A percentile compares a stretch with the other conserved stretches of the same genome.
phyloP scores from a whole-genome alignment of 306 rosid genomes.

The Castanea sativa region DNA sequence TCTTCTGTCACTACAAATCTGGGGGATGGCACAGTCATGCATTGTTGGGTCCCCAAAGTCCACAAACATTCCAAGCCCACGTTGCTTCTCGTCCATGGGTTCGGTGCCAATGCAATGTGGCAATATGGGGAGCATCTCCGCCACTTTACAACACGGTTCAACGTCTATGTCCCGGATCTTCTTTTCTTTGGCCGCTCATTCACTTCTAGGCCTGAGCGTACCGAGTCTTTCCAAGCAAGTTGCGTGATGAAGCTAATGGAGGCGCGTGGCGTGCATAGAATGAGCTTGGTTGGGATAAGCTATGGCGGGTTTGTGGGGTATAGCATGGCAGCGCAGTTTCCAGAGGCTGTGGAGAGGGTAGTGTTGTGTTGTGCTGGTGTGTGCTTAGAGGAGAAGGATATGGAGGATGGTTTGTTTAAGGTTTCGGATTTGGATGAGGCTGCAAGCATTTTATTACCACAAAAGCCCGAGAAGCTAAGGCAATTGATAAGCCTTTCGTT shows the following conservation, averaged over 20 bases:
- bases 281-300: conserved; percentile 70
- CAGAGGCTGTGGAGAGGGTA: conserved; percentile 50
- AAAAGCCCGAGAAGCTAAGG: conserved; percentile 62
- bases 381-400: conserved; percentile 64
- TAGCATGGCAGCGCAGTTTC: conserved; percentile 57
- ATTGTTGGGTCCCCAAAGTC: conserved; percentile 67
- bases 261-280: conserved; percentile 32
- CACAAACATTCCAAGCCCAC: conserved; percentile 36
- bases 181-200: conserved; percentile 68
- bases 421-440: conserved; percentile 66
- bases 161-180: conserved; percentile 76
- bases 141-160: conserved; percentile 37
- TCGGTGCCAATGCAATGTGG: conserved; percentile 88
- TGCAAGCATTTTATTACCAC: conserved; percentile 57
- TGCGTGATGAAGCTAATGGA: conserved; percentile 55
- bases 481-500: conserved; percentile 55
- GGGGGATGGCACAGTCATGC: conserved; percentile 65
- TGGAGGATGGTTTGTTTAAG: conserved; percentile 52
- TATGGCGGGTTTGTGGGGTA: conserved; percentile 80
- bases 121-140: conserved; percentile 60
- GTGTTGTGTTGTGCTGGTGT: conserved; percentile 71
- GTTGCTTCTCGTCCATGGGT: conserved; percentile 66
- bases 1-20: conserved; percentile 42
- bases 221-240: conserved; percentile 57
- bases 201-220: conserved; percentile 46